Evolutionary conservation across 1,284 basidiomycete genomes (phyloP).

Genomic region (Cryptococcus sp.): DNA sequence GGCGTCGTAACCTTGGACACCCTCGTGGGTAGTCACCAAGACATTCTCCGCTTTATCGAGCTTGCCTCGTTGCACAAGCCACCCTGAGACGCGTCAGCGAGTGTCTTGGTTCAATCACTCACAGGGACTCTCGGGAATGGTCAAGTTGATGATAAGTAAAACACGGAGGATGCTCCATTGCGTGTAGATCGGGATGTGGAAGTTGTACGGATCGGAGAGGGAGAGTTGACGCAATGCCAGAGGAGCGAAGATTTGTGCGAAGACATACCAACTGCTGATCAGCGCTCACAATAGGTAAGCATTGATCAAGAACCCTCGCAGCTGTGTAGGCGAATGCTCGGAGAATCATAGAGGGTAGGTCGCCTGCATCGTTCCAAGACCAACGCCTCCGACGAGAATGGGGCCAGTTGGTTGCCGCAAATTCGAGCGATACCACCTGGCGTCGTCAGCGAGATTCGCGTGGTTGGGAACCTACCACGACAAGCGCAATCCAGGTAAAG

Average conservation of each 20-base stretch:
- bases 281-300: constrained; percentile 21
- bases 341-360: constrained; percentile 32
- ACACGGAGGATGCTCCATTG: constrained; percentile 31
- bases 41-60: constrained; percentile 24
- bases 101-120: neutral
- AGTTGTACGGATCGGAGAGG: constrained; percentile 19
- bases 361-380: constrained; percentile 30
- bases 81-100: constrained; percentile 17
- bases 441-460: neutral
- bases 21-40: constrained; percentile 12
- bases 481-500: constrained; percentile 17
- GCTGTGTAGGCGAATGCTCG: constrained; percentile 31
- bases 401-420: constrained; percentile 22
- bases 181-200: constrained; percentile 25
- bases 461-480: constrained; percentile 5
- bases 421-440: constrained; percentile 26
- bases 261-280: constrained; percentile 15
- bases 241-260: constrained; percentile 23
- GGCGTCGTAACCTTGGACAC: constrained; percentile 24
- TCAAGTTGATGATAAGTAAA: constrained; percentile 22
- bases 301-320: constrained; percentile 32
- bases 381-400: constrained; percentile 27
- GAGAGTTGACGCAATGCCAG: constrained; percentile 18
- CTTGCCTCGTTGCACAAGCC: constrained; percentile 32
- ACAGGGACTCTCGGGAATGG: constrained; percentile 37